A percentile compares a stretch with the other conserved stretches of the same genome.
phyloP scores from a whole-genome alignment of 2,329 filamentous ascomycete species.

The Stenocarpella maydis region DNA sequence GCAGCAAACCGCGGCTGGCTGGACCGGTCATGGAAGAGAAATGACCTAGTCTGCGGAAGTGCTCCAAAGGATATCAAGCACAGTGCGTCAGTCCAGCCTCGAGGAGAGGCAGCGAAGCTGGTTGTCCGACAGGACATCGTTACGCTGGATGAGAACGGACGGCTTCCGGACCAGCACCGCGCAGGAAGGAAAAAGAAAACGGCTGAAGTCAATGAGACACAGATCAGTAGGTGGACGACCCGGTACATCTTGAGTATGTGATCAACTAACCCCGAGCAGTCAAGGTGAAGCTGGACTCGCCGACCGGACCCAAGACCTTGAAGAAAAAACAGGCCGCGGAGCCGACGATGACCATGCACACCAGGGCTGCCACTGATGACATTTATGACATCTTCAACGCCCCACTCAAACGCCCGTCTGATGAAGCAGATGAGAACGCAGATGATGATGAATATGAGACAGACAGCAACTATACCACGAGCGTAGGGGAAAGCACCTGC shows the following conservation, averaged over 20 bases:
- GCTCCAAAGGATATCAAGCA: conserved; percentile 37
- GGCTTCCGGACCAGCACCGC: conserved; percentile 52
- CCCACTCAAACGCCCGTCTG: conserved; percentile 62
- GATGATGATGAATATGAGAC: conserved; percentile 76
- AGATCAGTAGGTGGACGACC: conserved; percentile 74
- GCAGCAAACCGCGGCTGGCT: conserved; percentile 78
- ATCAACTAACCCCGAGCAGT: conserved; percentile 61
- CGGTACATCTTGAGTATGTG: background rate
- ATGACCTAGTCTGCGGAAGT: conserved; percentile 39
- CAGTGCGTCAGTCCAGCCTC: conserved; percentile 42
- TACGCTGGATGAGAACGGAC: conserved; percentile 68
- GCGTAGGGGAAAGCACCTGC: conserved; percentile 82
- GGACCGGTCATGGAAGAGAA: conserved; percentile 63
- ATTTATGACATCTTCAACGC: conserved; percentile 98
- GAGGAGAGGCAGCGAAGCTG: conserved; percentile 48
- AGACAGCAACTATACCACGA: conserved; percentile 77
- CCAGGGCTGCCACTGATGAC: conserved; percentile 92
- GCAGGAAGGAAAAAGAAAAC: conserved; percentile 77
- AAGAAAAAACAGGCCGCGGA: conserved; percentile 75
- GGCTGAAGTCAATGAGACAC: conserved; percentile 88
- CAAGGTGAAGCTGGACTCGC: conserved; percentile 92
- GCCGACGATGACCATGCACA: conserved; percentile 98
- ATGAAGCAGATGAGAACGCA: conserved; percentile 54
- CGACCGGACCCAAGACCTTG: conserved; percentile 82
- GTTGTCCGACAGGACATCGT: conserved; percentile 54